These are phyloP conservation scores for Moesziomyces antarcticus DNA, from an alignment of 1,284 basidiomycete genomes.

Conservation along the genomic window DNA sequence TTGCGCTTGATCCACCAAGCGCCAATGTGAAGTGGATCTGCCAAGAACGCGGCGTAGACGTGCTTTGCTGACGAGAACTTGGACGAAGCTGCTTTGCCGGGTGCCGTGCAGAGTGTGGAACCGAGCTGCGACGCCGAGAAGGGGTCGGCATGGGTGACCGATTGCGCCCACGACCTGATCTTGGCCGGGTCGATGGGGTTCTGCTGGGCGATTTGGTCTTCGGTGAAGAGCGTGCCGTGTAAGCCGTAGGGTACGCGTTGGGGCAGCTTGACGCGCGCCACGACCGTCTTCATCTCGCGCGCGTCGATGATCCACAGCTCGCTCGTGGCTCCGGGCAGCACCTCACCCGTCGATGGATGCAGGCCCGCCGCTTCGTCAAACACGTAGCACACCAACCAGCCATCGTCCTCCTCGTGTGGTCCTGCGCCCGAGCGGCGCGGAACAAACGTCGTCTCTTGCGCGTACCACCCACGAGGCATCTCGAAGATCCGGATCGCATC, in stretches of 20 bases:
- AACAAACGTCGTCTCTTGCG: slow-evolving; percentile 70
- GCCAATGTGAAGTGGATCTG: slow-evolving; percentile 30
- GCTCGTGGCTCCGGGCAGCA: slow-evolving; percentile 62
- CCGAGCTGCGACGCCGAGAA: slow-evolving; percentile 18
- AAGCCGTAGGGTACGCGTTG: slow-evolving; percentile 69
- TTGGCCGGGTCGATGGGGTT: slow-evolving; percentile 30
- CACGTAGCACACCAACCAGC: slow-evolving; percentile 70
- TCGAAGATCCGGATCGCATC: slow-evolving; percentile 69
- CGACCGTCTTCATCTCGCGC: slow-evolving; percentile 67
- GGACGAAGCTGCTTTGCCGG: slow-evolving; percentile 21
- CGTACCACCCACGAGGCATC: slow-evolving; percentile 69
- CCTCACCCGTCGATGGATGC: slow-evolving; percentile 65
- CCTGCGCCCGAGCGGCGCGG: slow-evolving; percentile 48
- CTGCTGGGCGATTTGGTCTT: slow-evolving; percentile 60
- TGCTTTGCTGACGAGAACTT: slow-evolving; percentile 18
- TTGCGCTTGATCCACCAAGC: slow-evolving; percentile 51
- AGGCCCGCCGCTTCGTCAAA: slow-evolving; percentile 70
- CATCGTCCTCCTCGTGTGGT: slow-evolving; percentile 69
- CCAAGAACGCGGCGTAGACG: slow-evolving; percentile 37
- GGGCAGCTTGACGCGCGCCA: slow-evolving; percentile 70
- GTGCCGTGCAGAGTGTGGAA: slow-evolving; percentile 14
- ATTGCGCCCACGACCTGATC: slow-evolving; percentile 42
- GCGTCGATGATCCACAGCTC: slow-evolving; percentile 72
- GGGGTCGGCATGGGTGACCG: slow-evolving; percentile 37
- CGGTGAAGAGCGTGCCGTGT: slow-evolving; percentile 67